phyloP scores from a whole-genome alignment of 192 early-diverging fungal genomes.

The Backusella circina region DNA sequence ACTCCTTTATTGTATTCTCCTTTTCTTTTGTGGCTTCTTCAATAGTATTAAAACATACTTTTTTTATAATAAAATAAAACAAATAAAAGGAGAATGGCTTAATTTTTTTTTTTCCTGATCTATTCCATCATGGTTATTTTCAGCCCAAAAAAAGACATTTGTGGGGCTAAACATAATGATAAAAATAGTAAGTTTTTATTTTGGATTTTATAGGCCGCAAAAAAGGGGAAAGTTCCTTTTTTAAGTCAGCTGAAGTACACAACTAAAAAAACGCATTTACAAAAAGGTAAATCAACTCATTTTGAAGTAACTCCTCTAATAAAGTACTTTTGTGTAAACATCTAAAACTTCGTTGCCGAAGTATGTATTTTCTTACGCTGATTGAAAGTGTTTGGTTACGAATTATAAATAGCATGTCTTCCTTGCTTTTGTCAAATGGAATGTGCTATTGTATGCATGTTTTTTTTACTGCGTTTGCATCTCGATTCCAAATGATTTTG shows the following conservation, averaged over 20 bases:
- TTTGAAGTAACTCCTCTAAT: no score
- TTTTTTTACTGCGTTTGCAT: no score
- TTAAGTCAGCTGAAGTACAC: background rate
- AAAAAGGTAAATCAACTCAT: no score
- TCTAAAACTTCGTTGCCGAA: no score
- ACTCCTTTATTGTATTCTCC: background rate
- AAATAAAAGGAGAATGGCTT: background rate
- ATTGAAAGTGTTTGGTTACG: no score
- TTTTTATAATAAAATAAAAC: background rate
- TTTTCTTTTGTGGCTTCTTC: background rate
- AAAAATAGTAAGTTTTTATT: constrained; percentile 4
- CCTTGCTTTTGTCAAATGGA: no score
- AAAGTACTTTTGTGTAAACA: no score
- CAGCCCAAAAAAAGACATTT: background rate
- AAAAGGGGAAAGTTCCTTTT: background rate
- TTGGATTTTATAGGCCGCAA: background rate
- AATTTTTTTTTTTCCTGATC: background rate
- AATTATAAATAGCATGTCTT: no score
- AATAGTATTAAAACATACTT: background rate
- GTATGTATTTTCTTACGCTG: no score
- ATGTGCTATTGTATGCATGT: no score
- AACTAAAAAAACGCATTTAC: no score
- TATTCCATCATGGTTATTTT: background rate
- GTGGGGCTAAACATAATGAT: background rate
- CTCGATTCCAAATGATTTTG: no score